phyloP scores from a whole-genome alignment of 1,284 basidiomycete genomes.

The Ustilago cynodontis region DNA sequence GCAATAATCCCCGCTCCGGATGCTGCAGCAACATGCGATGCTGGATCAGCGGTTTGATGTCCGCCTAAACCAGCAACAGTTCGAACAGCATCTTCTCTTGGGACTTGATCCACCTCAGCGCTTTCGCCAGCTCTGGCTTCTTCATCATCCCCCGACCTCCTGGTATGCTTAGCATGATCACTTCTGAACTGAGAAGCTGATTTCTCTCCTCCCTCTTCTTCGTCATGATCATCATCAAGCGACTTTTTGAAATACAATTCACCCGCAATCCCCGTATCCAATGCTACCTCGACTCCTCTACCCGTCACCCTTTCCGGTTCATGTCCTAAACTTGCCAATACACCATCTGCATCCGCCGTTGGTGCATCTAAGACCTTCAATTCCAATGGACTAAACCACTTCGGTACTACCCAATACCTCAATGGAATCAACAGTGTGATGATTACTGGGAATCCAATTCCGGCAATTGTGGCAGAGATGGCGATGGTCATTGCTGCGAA shows the following conservation, averaged over 20 bases:
- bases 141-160: slow-evolving; percentile 17
- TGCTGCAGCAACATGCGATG: slow-evolving; percentile 5
- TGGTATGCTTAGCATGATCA: slow-evolving; percentile 19
- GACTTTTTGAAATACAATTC: slow-evolving; percentile 44
- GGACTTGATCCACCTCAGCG: background rate
- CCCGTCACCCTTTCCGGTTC: slow-evolving; percentile 62
- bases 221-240: slow-evolving; percentile 32
- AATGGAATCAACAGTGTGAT: slow-evolving; percentile 89
- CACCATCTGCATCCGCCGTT: slow-evolving; percentile 75
- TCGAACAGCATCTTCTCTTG: slow-evolving; percentile 8
- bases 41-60: slow-evolving; percentile 25
- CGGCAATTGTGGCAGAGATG: slow-evolving; percentile 84
- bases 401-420: slow-evolving; percentile 80
- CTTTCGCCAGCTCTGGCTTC: slow-evolving; percentile 14
- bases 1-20: slow-evolving; percentile 27
- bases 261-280: slow-evolving; percentile 62
- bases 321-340: slow-evolving; percentile 63
- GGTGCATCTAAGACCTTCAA: slow-evolving; percentile 87
- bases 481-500: slow-evolving; percentile 92
- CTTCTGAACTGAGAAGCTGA: slow-evolving; percentile 25
- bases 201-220: slow-evolving; percentile 24
- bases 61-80: slow-evolving; percentile 29
- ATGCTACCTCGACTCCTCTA: slow-evolving; percentile 51
- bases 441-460: slow-evolving; percentile 88
- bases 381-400: slow-evolving; percentile 83